Conservation (phyloP, 192 early-diverging fungal species). For the Pilobolus umbonatus region DNA sequence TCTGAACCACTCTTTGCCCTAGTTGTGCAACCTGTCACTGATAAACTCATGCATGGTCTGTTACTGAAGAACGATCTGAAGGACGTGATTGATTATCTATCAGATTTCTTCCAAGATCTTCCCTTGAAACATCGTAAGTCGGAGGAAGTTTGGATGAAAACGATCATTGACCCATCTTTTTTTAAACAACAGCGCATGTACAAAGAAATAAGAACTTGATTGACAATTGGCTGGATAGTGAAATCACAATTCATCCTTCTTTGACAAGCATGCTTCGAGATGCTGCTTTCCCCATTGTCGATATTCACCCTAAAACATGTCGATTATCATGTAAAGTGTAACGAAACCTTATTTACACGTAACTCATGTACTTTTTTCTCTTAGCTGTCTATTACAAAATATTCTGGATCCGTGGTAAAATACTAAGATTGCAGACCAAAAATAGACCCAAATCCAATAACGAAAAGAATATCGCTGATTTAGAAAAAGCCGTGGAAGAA, state of each 20-base stretch:
- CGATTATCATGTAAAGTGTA: constrained; percentile 12
- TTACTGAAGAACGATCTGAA: constrained; percentile 55
- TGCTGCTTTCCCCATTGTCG: background rate
- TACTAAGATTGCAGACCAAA: constrained; percentile 43
- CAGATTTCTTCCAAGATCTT: constrained; percentile 39
- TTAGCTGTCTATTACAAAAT: constrained; percentile 50
- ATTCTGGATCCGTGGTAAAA: constrained; percentile 54
- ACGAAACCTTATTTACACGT: background rate
- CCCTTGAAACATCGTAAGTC: constrained; percentile 48
- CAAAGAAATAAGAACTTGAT: constrained; percentile 4
- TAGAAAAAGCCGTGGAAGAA: constrained; percentile 52
- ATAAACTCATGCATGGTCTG: constrained; percentile 31
- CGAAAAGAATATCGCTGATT: constrained; percentile 50
- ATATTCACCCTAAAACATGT: background rate
- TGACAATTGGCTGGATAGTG: background rate
- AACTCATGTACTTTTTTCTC: background rate
- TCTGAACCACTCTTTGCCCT: constrained; percentile 50
- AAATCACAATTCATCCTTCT: background rate
- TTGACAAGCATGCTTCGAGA: background rate
- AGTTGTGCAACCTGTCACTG: constrained; percentile 38
- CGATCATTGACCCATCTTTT: constrained; percentile 1
- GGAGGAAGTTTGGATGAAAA: background rate
- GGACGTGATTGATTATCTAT: constrained; percentile 54
- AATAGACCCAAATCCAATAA: constrained; percentile 43
- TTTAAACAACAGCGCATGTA: background rate